Evolutionary conservation across 306 rosid species (phyloP), one percentile per base, ranked within the genome.

Genomic region (Gastrolobium bilobum): DNA sequence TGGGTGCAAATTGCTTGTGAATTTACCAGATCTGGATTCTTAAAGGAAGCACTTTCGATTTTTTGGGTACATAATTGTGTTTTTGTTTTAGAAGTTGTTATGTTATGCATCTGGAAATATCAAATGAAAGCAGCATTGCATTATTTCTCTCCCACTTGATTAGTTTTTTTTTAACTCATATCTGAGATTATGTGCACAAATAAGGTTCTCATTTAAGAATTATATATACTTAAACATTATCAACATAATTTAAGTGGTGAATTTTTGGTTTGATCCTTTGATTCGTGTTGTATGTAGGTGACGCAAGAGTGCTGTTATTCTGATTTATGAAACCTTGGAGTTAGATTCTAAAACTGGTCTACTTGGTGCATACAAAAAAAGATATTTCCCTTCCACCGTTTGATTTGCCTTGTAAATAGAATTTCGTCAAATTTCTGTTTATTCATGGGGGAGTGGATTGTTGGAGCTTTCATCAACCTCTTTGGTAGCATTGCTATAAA

Each of bases 391-490:
- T 68, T 81, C 47, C 52, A 6, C 34, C 67, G 63, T 37, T 9
- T 66, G 48, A 6, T 39, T 68, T 40, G 48, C 33, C 31, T 78
- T 4, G 20, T 46, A 7, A 40, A 69, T 62, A 40, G 75, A 51
- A 50, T 63, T 83, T 78, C 68, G 73, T 64, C 46, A 15, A 64
- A 50, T 56, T 86, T 39, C 59, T 86, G 83, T 77, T 79, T 62
- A 84, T 85, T 75, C 87, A 94, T 94, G 99, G 98, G 98, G 87
- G 93, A 91, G 96, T 95, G 99, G 99, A 87, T 93, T 80, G 87
- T 95, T 83, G 99, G 99, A 86, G 99, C 98, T 72, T 79, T 95
- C 82, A 93, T 95, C 82, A 95, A 95, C 86, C 97, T 95, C 44
- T 86, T 93, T 42, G 99, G 99, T 67, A 95, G 99, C 92, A 84